Conservation (phyloP, 2,329 filamentous ascomycete genomes). For the Trichoderma guizhouense region DNA sequence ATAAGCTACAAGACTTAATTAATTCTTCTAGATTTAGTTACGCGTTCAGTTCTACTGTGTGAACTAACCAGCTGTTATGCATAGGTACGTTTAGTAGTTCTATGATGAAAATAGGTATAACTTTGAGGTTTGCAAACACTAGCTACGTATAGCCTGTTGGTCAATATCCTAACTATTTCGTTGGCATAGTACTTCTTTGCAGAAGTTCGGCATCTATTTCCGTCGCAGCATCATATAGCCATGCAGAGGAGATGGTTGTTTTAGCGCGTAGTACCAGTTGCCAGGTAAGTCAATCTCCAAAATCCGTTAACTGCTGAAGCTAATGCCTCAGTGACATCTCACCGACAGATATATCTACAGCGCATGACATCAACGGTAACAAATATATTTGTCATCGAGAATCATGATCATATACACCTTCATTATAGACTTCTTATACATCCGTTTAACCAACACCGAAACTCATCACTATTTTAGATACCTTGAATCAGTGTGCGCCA, state of each 20-base stretch:
- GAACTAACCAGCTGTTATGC: not conserved
- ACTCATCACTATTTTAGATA: not conserved
- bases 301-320: not conserved
- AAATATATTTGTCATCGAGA: not conserved
- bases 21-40: not conserved
- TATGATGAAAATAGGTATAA: not conserved
- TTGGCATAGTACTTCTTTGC: not conserved
- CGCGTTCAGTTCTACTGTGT: not conserved
- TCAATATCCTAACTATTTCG: not conserved
- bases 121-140: not conserved
- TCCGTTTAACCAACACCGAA: not conserved
- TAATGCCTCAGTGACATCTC: not conserved
- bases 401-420: not conserved
- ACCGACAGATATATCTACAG: not conserved
- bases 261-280: not conserved
- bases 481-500: not conserved
- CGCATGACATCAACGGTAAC: not conserved
- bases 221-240: not conserved
- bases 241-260: not conserved
- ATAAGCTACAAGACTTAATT: not conserved
- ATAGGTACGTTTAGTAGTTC: not conserved
- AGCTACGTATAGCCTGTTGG: not conserved
- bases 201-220: not conserved
- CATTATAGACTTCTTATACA: not conserved
- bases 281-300: not conserved